These are phyloP conservation scores for Craterostigma plantagineum DNA, from an alignment of 257 asterid species.

Conservation along the genomic window DNA sequence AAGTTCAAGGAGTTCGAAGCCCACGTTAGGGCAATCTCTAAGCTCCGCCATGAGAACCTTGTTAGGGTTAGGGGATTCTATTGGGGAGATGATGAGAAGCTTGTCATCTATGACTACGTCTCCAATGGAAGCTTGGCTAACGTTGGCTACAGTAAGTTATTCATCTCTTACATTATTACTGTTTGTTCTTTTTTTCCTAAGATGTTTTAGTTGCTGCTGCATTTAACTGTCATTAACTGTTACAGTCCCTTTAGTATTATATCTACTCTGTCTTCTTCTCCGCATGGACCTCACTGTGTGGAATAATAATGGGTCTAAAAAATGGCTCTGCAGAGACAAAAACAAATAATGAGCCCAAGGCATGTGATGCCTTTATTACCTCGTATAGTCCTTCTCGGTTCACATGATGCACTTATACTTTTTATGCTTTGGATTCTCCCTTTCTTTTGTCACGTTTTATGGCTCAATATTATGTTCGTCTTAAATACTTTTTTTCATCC, in stretches of 20 bases:
- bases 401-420: neutral
- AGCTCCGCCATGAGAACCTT: constrained; percentile 51
- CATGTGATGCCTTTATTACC: no score
- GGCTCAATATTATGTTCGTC: no score
- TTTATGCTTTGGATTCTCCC: no score
- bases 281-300: no score
- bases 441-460: no score
- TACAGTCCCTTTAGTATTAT: neutral
- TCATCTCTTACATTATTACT: neutral
- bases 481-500: no score
- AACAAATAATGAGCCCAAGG: no score
- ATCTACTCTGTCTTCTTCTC: no score
- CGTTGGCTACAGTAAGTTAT: constrained; percentile 61
- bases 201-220: neutral
- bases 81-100: constrained; percentile 89
- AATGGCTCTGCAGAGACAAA: no score
- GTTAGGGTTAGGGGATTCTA: constrained; percentile 65
- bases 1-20: constrained; percentile 47
- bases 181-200: neutral
- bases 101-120: constrained; percentile 62
- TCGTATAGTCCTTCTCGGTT: no score
- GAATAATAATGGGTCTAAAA: no score
- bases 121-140: constrained; percentile 82
- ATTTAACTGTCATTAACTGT: neutral
- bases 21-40: constrained; percentile 51